Evolutionary conservation across 768 basidiomycete genomes (phyloP), one percentile per base, ranked within the genome.

Genomic region (Boletus patriciae): DNA sequence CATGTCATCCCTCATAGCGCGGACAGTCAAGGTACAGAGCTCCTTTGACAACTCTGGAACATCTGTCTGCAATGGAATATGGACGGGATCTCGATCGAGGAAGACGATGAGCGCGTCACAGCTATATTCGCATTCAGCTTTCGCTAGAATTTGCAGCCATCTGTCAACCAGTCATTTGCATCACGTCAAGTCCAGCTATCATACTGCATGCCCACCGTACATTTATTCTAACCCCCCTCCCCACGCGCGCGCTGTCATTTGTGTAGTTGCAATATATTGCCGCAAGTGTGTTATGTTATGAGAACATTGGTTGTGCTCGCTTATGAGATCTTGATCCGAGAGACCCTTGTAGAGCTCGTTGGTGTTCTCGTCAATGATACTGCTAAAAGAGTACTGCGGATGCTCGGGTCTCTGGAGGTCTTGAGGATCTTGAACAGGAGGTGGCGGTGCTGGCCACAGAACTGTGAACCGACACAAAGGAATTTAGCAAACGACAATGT

Each of bases 371-470:
- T 98, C 96, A 61, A 99, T 85, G 73, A 99, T 92, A 59, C 77
- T 94, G 71, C 92, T 94, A 80, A 98, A 98, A n/a, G 91, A 97
- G 16, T 99, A 69, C 90, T 91, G 13, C 94, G 85, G 59, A 98
- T 92, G 62, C 87, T 88, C 2, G 93, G 81, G 65, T 97, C 94
- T 65, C 82, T 87, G 10, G 94, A 92, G 2, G 89, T 92, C 70
- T 98, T 94, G 51, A 98, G 85, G 55, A 98, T 86, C 71, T 90
- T 92, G 83, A 98, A 98, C 15, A 99, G 80, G 9, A 99, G 77
- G 44, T 84, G 81, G 57, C 98, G 87, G 69, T 98, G 81, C 50
- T 85, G 78, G 67, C 97, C 96, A 73, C 96, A 98, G 75, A 96
- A 98, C 61, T 88, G 83, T 1, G 92, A 89, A 67, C 91, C 93